Evolutionary conservation across 108 stramenopile genomes (phyloP).

Genomic region (Skeletonema grethae): DNA sequence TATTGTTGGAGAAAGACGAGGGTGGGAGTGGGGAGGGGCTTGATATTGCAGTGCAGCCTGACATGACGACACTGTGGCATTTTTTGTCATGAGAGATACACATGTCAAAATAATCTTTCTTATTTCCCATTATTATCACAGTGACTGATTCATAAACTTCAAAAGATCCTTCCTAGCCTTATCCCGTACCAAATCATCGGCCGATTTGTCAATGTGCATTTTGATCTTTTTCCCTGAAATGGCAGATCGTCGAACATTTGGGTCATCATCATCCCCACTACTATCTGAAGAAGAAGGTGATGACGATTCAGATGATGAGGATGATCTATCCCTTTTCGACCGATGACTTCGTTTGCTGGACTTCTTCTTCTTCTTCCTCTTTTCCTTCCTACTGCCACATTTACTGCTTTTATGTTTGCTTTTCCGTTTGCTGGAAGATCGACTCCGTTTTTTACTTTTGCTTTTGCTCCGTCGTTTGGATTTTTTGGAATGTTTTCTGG

Average conservation of each 20-base stretch:
- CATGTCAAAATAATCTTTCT: not conserved
- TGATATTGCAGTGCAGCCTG: constrained; percentile 28
- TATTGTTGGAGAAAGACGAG: not conserved
- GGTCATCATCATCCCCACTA: constrained; percentile 34
- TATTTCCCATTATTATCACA: constrained; percentile 14
- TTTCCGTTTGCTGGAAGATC: constrained; percentile 16
- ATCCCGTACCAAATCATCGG: constrained; percentile 80
- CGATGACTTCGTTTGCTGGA: constrained; percentile 12
- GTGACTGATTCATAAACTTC: constrained; percentile 84
- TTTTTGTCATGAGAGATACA: not conserved
- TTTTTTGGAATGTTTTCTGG: constrained; percentile 13
- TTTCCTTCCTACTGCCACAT: constrained; percentile 21
- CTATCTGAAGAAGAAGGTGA: constrained; percentile 3
- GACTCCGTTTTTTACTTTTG: constrained; percentile 17
- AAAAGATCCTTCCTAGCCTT: constrained; percentile 73
- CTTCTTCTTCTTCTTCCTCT: constrained; percentile 6
- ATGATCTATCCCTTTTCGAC: constrained; percentile 7
- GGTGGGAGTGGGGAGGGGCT: not conserved
- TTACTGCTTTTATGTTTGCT: constrained; percentile 24
- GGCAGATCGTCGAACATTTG: constrained; percentile 61
- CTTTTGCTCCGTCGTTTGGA: constrained; percentile 11
- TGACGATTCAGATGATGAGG: constrained; percentile 6
- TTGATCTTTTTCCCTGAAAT: constrained; percentile 85
- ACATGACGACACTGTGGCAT: constrained; percentile 29
- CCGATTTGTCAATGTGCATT: constrained; percentile 82